Evolutionary conservation across 305 asterid genomes (phyloP).

Genomic region (Caryopteris hybrid): DNA sequence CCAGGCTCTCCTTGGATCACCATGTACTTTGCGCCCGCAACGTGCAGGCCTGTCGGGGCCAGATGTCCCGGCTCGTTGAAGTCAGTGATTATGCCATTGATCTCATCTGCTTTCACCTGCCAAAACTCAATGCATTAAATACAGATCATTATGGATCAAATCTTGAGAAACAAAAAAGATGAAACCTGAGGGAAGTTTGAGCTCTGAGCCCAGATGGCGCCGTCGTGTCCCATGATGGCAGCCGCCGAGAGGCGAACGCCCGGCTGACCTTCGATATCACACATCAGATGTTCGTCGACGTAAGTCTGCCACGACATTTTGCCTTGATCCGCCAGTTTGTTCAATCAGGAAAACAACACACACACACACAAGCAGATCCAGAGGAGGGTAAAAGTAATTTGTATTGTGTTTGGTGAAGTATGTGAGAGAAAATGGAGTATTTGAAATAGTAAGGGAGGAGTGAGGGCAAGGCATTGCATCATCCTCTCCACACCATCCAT

Average conservation of each 20-base stretch:
- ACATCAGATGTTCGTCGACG: constrained; percentile 50
- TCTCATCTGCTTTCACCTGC: constrained; percentile 42
- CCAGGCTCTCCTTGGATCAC: constrained; percentile 52
- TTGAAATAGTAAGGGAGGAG: too few species aligned
- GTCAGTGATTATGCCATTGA: constrained; percentile 31
- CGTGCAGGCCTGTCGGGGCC: constrained; percentile 40
- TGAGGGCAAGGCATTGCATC: too few species aligned
- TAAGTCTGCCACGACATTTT: constrained; percentile 49
- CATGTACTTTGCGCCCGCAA: constrained; percentile 40
- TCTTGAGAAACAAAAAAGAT: neutral
- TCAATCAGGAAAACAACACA: too few species aligned
- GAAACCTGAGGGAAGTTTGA: constrained; percentile 39
- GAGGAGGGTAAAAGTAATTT: too few species aligned
- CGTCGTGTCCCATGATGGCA: constrained; percentile 50
- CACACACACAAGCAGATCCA: neutral
- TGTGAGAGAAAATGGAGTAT: too few species aligned
- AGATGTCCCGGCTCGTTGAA: constrained; percentile 46
- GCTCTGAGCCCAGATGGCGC: constrained; percentile 44
- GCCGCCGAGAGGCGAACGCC: constrained; percentile 38
- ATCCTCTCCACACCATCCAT: neutral
- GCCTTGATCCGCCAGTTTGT: neutral
- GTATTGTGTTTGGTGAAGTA: neutral
- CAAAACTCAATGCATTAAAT: too few species aligned
- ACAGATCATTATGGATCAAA: too few species aligned
- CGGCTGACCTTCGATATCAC: constrained; percentile 35